Evolutionary conservation across 495 filamentous ascomycete genomes (phyloP).

Genomic region (Penicillium roqueforti): DNA sequence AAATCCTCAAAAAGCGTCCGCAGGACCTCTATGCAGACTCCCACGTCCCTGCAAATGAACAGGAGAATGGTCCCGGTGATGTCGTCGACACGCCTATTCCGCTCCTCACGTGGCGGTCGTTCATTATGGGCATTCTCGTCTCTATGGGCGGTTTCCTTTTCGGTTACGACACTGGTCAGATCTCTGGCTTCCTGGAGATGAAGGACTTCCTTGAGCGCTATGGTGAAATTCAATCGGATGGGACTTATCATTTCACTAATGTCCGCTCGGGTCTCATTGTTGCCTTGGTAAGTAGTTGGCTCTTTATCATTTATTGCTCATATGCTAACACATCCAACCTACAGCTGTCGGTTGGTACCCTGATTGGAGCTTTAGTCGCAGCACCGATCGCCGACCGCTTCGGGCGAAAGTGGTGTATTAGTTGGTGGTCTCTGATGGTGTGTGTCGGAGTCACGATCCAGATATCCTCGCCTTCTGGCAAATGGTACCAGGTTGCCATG

Average conservation of each 20-base stretch:
- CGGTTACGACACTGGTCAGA: conserved; percentile 42
- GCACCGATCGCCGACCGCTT: conserved; percentile 50
- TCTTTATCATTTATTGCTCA: not conserved
- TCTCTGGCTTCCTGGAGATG: conserved; percentile 56
- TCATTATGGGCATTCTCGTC: conserved; percentile 47
- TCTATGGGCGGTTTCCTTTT: conserved; percentile 64
- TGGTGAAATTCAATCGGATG: conserved; percentile 22
- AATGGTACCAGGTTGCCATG: conserved; percentile 51
- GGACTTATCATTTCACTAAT: conserved; percentile 39
- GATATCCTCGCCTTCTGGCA: conserved; percentile 48
- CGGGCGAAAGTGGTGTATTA: conserved; percentile 51
- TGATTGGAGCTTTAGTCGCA: conserved; percentile 60
- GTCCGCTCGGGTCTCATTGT: conserved; percentile 49
- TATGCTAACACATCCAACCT: not conserved
- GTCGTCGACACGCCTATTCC: conserved; percentile 33
- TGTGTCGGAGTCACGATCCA: conserved; percentile 63
- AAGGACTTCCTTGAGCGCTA: conserved; percentile 39
- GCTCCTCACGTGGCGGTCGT: conserved; percentile 36
- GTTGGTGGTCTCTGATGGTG: conserved; percentile 52
- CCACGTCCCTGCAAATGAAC: conserved; percentile 18
- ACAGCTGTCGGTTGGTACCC: conserved; percentile 59
- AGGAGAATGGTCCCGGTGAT: conserved; percentile 20
- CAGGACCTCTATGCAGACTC: conserved; percentile 12
- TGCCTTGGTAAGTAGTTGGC: conserved; percentile 25
- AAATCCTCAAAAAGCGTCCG: conserved; percentile 15